Evolutionary conservation across 2,329 filamentous ascomycete species (phyloP).

Genomic region (Onygenales sp.): DNA sequence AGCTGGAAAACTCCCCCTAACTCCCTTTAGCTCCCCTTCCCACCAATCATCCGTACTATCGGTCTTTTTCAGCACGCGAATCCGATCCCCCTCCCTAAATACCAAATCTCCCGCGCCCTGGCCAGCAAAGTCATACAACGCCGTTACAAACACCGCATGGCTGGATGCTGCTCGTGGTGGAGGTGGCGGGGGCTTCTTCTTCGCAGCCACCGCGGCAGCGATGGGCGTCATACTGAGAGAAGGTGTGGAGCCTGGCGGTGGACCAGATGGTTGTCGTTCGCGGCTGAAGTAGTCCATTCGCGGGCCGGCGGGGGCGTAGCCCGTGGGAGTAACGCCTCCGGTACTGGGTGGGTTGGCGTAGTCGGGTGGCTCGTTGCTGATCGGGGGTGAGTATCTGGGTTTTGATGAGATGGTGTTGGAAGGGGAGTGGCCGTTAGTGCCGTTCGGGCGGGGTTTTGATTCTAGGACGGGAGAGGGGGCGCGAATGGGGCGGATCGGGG

Average conservation of each 20-base stretch:
- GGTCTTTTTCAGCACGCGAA: constrained; percentile 69
- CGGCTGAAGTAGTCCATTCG: constrained; percentile 37
- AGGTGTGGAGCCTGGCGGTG: constrained; percentile 19
- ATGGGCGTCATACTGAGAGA: constrained; percentile 31
- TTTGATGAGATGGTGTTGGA: constrained; percentile 3
- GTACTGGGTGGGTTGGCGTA: constrained; percentile 20
- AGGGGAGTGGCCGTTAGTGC: constrained; percentile 4
- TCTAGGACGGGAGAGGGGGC: constrained; percentile 16
- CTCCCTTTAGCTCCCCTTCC: constrained; percentile 65
- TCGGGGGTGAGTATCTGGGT: constrained; percentile 6
- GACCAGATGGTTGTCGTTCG: constrained; percentile 29
- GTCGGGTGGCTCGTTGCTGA: constrained; percentile 21
- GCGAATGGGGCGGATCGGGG: constrained; percentile 17
- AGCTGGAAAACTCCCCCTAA: constrained; percentile 66
- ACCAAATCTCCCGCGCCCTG: constrained; percentile 60
- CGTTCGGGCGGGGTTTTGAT: constrained; percentile 19
- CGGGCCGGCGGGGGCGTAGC: constrained; percentile 31
- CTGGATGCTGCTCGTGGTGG: constrained; percentile 44
- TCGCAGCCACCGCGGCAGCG: constrained; percentile 35
- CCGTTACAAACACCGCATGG: constrained; percentile 52
- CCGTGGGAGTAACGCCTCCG: constrained; percentile 20
- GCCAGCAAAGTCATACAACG: constrained; percentile 65
- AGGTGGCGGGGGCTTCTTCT: constrained; percentile 68
- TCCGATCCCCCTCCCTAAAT: constrained; percentile 69
- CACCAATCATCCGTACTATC: constrained; percentile 79